phyloP scores from a whole-genome alignment of 2,329 filamentous ascomycete genomes.

The Phyllosticta citriasiana region DNA sequence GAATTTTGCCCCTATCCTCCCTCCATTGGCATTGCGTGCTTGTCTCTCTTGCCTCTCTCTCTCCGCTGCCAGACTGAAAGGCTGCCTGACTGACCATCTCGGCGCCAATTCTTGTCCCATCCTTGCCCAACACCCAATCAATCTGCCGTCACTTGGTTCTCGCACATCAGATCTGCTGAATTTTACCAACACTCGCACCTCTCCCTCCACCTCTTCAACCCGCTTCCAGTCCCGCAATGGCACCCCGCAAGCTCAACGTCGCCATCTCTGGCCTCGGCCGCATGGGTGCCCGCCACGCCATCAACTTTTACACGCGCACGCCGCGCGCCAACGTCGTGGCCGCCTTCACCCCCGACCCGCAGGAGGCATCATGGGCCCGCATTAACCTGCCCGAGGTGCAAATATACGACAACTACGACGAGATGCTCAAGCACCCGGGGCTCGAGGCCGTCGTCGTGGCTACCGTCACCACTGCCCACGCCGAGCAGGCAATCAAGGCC shows the following conservation, averaged over 20 bases:
- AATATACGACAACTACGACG: conserved; percentile 45
- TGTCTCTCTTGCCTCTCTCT: too few species aligned
- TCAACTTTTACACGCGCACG: conserved; percentile 37
- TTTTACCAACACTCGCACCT: not conserved
- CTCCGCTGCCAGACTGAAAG: not conserved
- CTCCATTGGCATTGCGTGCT: not conserved
- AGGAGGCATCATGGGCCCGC: conserved; percentile 39
- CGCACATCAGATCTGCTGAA: not conserved
- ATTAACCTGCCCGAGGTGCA: conserved; percentile 42
- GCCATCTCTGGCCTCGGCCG: conserved; percentile 39
- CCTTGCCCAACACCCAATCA: not conserved
- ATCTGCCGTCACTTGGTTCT: not conserved
- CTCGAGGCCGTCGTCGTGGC: conserved; percentile 47
- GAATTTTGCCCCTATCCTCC: not conserved
- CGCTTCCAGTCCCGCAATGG: conserved; percentile 17
- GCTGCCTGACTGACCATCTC: not conserved
- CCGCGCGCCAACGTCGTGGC: conserved; percentile 38
- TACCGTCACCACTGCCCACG: conserved; percentile 46
- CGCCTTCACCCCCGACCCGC: conserved; percentile 35
- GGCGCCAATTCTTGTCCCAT: not conserved
- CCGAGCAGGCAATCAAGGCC: conserved; percentile 47
- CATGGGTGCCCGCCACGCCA: conserved; percentile 41
- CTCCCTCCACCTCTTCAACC: not conserved
- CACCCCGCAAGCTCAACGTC: conserved; percentile 32
- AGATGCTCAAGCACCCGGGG: conserved; percentile 47